Evolutionary conservation across 805 yeast genomes (phyloP).

Genomic region (Grigorovia humatica): DNA sequence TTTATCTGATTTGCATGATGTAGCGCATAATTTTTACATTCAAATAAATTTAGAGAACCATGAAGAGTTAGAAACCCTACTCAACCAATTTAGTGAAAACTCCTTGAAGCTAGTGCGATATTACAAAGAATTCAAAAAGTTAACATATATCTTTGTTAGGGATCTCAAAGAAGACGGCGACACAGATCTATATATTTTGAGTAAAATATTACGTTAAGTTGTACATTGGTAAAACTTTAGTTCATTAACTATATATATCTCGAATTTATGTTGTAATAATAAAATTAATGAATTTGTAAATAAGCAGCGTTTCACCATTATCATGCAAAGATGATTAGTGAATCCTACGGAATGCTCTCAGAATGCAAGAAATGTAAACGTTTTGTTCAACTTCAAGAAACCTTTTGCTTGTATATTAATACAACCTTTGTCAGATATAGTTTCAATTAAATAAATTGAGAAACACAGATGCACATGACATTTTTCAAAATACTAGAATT

Average conservation of each 20-base stretch:
- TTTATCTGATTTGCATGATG: slow-evolving; percentile 30
- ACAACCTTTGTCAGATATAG: no score
- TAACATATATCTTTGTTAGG: slow-evolving; percentile 34
- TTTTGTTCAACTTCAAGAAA: no score
- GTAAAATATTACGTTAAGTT: slow-evolving; percentile 26
- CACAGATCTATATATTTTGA: slow-evolving; percentile 39
- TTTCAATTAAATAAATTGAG: no score
- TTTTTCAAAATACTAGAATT: no score
- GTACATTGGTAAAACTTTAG: no score
- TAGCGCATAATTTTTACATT: slow-evolving; percentile 28
- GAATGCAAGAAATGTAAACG: neutral
- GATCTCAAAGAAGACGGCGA: slow-evolving; percentile 47
- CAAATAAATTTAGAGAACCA: slow-evolving; percentile 20
- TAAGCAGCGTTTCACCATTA: no score
- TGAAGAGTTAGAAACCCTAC: slow-evolving; percentile 17
- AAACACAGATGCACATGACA: no score
- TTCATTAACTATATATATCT: neutral
- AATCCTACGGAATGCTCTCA: no score
- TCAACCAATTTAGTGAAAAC: slow-evolving; percentile 29
- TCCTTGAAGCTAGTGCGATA: slow-evolving; percentile 34
- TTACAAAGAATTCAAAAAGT: slow-evolving; percentile 35
- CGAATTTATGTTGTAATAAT: neutral
- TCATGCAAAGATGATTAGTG: no score
- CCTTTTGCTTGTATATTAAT: no score
- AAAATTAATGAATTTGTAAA: neutral